phyloP scores from a whole-genome alignment of 2,329 filamentous ascomycete genomes.

The Neonectria neomacrospora region DNA sequence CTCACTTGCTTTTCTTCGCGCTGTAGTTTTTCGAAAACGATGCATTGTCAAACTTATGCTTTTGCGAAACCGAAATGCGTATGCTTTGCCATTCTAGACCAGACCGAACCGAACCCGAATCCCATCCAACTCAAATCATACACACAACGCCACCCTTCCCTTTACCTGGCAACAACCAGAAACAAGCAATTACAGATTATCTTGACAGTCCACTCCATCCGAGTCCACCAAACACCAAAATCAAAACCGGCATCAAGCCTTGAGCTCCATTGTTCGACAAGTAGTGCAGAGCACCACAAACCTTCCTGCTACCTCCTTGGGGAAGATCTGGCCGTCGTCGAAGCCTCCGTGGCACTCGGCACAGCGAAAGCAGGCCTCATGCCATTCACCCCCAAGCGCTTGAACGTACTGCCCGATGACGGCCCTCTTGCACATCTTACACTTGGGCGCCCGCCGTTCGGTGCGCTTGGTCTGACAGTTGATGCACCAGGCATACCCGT shows the following conservation, averaged over 20 bases:
- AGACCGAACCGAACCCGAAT: slow-evolving; percentile 2
- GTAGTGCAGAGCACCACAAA: slow-evolving; percentile 69
- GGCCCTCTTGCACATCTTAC: slow-evolving; percentile 82
- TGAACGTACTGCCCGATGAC: slow-evolving; percentile 91
- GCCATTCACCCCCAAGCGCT: slow-evolving; percentile 93
- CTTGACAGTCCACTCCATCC: slow-evolving; percentile 13
- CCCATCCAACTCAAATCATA: slow-evolving; percentile 12
- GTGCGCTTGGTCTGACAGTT: slow-evolving; percentile 92
- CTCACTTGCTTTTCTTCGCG: not conserved
- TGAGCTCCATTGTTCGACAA: slow-evolving; percentile 70
- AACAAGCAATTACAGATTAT: slow-evolving; percentile 26
- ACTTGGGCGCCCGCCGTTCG: slow-evolving; percentile 88
- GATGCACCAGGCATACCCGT: slow-evolving; percentile 97
- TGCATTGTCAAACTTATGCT: slow-evolving; percentile 3
- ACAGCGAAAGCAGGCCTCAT: slow-evolving; percentile 91
- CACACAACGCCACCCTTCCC: slow-evolving; percentile 23
- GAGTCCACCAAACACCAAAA: slow-evolving; percentile 22
- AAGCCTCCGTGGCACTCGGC: slow-evolving; percentile 69
- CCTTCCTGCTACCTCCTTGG: slow-evolving; percentile 61
- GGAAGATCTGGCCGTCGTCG: slow-evolving; percentile 73
- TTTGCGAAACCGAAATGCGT: slow-evolving; percentile 6
- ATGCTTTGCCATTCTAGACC: slow-evolving; percentile 33
- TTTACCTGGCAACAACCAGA: slow-evolving; percentile 14
- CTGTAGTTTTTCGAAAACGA: slow-evolving; percentile 3
- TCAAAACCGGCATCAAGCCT: slow-evolving; percentile 52